Percentiles rank a stretch among this genome's conserved stretches.
Evolutionary conservation across 768 basidiomycete genomes (phyloP).

Genomic region (Lentinula sp.): DNA sequence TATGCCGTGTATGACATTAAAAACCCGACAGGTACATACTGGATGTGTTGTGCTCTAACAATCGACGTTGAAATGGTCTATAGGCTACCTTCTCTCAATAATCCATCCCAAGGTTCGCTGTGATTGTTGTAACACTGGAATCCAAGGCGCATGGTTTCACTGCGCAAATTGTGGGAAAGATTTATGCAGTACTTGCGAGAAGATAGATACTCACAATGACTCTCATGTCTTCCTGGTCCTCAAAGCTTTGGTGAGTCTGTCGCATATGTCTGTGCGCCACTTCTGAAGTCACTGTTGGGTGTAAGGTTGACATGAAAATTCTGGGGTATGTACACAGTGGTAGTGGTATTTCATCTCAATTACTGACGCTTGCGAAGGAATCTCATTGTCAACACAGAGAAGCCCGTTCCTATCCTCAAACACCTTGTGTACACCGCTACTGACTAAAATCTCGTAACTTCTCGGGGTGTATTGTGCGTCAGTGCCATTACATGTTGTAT

Average conservation of each 20-base stretch:
- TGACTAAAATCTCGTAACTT: not conserved
- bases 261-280: not conserved
- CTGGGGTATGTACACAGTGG: slow-evolving; percentile 48
- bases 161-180: slow-evolving; percentile 87
- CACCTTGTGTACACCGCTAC: not conserved
- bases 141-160: slow-evolving; percentile 85
- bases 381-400: slow-evolving; percentile 25
- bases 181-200: slow-evolving; percentile 81
- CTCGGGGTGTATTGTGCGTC: no score
- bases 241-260: slow-evolving; percentile 65
- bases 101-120: slow-evolving; percentile 69
- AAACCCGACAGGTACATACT: slow-evolving; percentile 53
- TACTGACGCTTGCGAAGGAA: slow-evolving; percentile 23
- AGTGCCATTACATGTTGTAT: no score
- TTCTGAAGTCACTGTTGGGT: not conserved
- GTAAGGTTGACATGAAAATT: slow-evolving; percentile 65
- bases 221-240: slow-evolving; percentile 85
- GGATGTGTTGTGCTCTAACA: no score
- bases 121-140: slow-evolving; percentile 78
- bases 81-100: slow-evolving; percentile 60
- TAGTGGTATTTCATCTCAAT: not conserved
- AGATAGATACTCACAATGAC: slow-evolving; percentile 73
- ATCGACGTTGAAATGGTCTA: not conserved
- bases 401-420: slow-evolving; percentile 28
- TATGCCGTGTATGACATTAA: slow-evolving; percentile 21